Base-by-base conservation (phyloP, 2,329 filamentous ascomycete genomes). In the Cladosporium sp. region DNA sequence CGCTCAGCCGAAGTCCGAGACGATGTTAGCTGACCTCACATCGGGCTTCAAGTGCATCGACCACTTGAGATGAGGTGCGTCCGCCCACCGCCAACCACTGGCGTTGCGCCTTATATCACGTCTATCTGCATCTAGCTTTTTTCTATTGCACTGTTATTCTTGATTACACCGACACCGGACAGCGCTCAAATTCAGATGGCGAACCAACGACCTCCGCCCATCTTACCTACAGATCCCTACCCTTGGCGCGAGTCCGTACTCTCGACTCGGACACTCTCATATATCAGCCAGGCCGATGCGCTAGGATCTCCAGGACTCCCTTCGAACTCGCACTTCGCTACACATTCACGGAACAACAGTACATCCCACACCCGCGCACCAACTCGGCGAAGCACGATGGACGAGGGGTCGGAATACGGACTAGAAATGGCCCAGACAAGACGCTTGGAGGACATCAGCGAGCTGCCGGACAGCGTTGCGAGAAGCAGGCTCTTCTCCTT, bases 191-290 rank as follows among this genome's bases (percentile, higher is more conserved):
- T 17, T n/a, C n/a, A n/a, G n/a, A 55, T 55, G 49, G 37, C 50
- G 28, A 55, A 60, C n/a, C 58, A 60, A 10, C 61, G 60, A 45
- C 49, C 57, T 24, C 58, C 61, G 40, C 57, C 52, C 4, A 47
- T 47, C 52, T 9, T 34, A 25, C 39, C 52, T 5, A 32, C 52
- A 13, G 52, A 55, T 28, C 40, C 52, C 19, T 47, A 47, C 52
- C 35, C 40, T 28, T 55, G 65, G 64, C 65, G 64, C 58, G 66
- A 71, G 57, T 64, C 62, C 17, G 69, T 70, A 47, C 63, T 71
- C n/a, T 70, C 68, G 22, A 70, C 70, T 4, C 68, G 70, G 59
- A 68, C 66, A 7, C 65, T 72, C 36, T 70, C 69, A 37, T 70
- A 68, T 60, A 60, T 70, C 56, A 68, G 62, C 60, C 68, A 64